These are phyloP conservation scores for Cladosporium phlei DNA, from an alignment of 2,329 filamentous ascomycete genomes.

Conservation along the genomic window DNA sequence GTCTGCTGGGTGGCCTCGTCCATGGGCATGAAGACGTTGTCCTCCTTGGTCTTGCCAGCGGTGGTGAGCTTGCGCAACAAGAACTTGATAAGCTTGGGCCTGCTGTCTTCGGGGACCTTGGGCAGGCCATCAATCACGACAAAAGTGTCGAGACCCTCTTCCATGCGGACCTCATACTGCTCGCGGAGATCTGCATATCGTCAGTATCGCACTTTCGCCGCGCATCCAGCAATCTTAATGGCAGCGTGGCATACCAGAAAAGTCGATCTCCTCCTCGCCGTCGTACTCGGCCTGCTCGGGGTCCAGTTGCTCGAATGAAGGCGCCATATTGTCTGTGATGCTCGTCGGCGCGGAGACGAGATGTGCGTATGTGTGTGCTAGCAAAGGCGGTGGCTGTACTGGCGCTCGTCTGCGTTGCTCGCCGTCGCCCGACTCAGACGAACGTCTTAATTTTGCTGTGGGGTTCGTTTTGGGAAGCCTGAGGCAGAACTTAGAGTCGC, in stretches of 20 bases:
- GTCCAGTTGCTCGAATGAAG: slow-evolving; percentile 80
- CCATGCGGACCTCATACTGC: slow-evolving; percentile 91
- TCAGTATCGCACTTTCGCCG: slow-evolving; percentile 14
- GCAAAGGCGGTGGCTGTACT: background rate
- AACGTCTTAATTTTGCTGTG: slow-evolving; percentile 7
- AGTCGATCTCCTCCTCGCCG: slow-evolving; percentile 90
- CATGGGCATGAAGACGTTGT: slow-evolving; percentile 89
- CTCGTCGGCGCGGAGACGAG: slow-evolving; percentile 14
- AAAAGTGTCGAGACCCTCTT: slow-evolving; percentile 94
- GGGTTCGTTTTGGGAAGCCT: background rate
- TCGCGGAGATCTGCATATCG: slow-evolving; percentile 67
- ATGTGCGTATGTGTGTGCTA: background rate
- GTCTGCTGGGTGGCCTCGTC: slow-evolving; percentile 74
- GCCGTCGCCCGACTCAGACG: background rate
- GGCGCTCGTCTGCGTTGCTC: background rate
- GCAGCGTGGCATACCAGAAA: slow-evolving; percentile 57
- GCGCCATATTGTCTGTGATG: slow-evolving; percentile 65
- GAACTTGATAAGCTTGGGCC: slow-evolving; percentile 93
- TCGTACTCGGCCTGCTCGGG: slow-evolving; percentile 82
- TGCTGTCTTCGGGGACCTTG: slow-evolving; percentile 81
- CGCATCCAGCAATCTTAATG: slow-evolving; percentile 7
- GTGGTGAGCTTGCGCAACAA: slow-evolving; percentile 86
- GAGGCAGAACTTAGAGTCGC: no score
- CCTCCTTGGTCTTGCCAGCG: slow-evolving; percentile 79
- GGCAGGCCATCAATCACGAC: slow-evolving; percentile 94